Base-by-base conservation (phyloP, 768 basidiomycete species). In the Gloeostereum incarnatum region DNA sequence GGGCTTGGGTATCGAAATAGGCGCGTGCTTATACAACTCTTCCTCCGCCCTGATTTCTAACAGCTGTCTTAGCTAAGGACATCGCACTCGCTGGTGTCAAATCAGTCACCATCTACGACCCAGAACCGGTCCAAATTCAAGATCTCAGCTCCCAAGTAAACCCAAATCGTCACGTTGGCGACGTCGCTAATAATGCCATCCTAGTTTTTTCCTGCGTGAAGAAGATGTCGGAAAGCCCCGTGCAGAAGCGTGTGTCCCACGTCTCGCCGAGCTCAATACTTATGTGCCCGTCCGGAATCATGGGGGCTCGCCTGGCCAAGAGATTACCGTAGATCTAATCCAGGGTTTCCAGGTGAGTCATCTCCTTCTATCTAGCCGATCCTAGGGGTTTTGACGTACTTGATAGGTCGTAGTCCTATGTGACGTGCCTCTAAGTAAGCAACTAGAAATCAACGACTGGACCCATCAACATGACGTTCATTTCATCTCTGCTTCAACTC, bases 381-480 rank as follows among this genome's bases (percentile, higher is more conserved):
- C 44, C n/a, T n/a, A n/a, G n/a, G n/a, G n/a, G n/a, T n/a, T n/a
- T 40, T 27, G 22, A 5, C 31, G 27, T 10, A 33, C 24, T 30
- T 30, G 29, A 6, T 50, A 91, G 91, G 90, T 82, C 41, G 82
- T 99, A 24, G 91, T 98, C 19, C 69, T 98, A 31, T 90, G 87
- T 47, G 82, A 84, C 25, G 77, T 69, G 3, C 58, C 88, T 7
- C 68, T 82, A 43, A 69, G 69, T 43, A 89, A 91, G 54, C 93
- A 94, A 56, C 57, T 98, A 26, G 88, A 94, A 58, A 91, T 99
- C 57, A 87, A 99, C 58, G 86, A 91, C 41, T 99, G 88, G 81
- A 90, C 92, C 10, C 91, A 92, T 54, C 56, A 68, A 42, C 86
- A 93, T 52, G 86, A 82, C 8, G 78, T 98, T 36, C 81, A 83